Evolutionary conservation across 1,284 basidiomycete genomes (phyloP).

Genomic region (Macrocybe sp.): DNA sequence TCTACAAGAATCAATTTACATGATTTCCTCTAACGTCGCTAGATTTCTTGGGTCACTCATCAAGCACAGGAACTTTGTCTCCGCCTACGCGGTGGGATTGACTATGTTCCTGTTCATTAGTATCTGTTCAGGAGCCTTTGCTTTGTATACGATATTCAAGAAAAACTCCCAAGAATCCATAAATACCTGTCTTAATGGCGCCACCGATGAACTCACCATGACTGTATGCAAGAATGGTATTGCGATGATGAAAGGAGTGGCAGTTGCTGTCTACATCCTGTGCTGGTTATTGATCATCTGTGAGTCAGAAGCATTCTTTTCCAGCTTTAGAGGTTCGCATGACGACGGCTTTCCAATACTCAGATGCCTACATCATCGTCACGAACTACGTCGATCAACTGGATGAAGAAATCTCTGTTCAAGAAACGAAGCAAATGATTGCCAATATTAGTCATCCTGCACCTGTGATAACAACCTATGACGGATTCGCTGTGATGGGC

Average conservation of each 20-base stretch:
- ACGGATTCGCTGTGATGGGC: slow-evolving; percentile 8
- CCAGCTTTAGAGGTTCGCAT: not conserved
- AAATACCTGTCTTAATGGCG: slow-evolving; percentile 29
- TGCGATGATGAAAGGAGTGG: slow-evolving; percentile 30
- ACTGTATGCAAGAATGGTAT: slow-evolving; percentile 31
- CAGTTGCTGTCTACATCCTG: slow-evolving; percentile 35
- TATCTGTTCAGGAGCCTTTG: slow-evolving; percentile 40
- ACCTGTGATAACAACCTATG: slow-evolving; percentile 8
- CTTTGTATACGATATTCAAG: slow-evolving; percentile 41
- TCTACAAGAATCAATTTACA: not conserved
- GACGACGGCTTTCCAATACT: slow-evolving; percentile 3
- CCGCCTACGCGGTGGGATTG: slow-evolving; percentile 40
- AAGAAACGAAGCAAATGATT: slow-evolving; percentile 23
- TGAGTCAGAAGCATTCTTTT: slow-evolving; percentile 23
- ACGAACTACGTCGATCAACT: slow-evolving; percentile 43
- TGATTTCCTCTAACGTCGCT: slow-evolving; percentile 2
- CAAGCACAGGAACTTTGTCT: slow-evolving; percentile 42
- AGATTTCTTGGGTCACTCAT: slow-evolving; percentile 47
- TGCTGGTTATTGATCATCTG: slow-evolving; percentile 48
- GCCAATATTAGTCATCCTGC: slow-evolving; percentile 18
- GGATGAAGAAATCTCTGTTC: slow-evolving; percentile 35
- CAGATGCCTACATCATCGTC: slow-evolving; percentile 40
- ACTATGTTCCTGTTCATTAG: slow-evolving; percentile 42
- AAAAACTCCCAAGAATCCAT: slow-evolving; percentile 27
- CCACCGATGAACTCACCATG: slow-evolving; percentile 22